These are phyloP conservation scores for Hymenotorrendiella dingleyae DNA, from an alignment of 2,329 filamentous ascomycete genomes.

Conservation along the genomic window DNA sequence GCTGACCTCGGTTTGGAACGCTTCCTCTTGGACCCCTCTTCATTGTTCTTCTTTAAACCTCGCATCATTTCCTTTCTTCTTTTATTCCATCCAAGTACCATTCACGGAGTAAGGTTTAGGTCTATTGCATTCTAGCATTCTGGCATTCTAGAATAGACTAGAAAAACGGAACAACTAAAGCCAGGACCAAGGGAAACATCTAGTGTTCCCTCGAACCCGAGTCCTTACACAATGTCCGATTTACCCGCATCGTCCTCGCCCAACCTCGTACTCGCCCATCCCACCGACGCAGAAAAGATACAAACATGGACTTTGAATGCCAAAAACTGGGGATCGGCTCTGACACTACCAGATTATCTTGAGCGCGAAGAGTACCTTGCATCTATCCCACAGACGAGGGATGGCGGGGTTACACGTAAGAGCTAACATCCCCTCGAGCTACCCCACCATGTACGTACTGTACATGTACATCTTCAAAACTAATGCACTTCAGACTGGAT, in stretches of 20 bases:
- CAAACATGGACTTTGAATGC: constrained; percentile 52
- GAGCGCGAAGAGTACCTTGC: constrained; percentile 52
- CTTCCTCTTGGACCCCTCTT: neutral
- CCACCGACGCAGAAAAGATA: constrained; percentile 49
- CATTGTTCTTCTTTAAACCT: neutral
- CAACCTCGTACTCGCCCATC: constrained; percentile 45
- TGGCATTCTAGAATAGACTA: too few relatives aligned
- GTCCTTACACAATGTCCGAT: constrained; percentile 7
- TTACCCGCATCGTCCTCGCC: constrained; percentile 25
- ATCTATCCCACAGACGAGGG: constrained; percentile 49
- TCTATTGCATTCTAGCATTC: too few relatives aligned
- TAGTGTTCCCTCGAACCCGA: too few relatives aligned
- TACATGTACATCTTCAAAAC: too few relatives aligned
- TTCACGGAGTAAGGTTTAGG: too few relatives aligned
- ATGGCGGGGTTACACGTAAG: constrained; percentile 45
- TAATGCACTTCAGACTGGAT: constrained; percentile 48
- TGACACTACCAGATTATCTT: constrained; percentile 51
- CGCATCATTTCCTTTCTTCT: neutral
- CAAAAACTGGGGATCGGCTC: constrained; percentile 51
- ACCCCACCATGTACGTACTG: neutral
- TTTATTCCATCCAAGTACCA: too few relatives aligned
- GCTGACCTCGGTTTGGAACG: constrained; percentile 3
- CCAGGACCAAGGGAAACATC: too few relatives aligned
- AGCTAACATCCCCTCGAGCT: neutral
- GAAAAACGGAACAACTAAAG: too few relatives aligned